Percentiles rank a stretch among this genome's conserved stretches.
Evolutionary conservation across 176 grass and related monocot genomes (phyloP).

Genomic region (Lolium multiflorum): DNA sequence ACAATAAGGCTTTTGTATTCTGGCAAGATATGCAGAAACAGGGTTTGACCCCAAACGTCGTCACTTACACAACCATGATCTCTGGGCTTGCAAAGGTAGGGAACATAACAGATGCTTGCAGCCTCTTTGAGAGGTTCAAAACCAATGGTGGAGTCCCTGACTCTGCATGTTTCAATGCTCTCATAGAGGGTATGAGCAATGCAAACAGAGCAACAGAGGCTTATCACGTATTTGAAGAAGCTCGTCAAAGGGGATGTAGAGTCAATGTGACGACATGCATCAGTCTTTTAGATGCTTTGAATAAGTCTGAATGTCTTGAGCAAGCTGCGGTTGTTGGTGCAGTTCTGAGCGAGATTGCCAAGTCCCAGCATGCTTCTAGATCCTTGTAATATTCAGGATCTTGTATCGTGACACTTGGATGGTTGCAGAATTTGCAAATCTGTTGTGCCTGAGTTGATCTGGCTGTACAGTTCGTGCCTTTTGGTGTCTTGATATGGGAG

Average conservation of each 20-base stretch:
- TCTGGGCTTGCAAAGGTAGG: constrained; percentile 83
- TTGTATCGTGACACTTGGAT: not conserved
- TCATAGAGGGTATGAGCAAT: constrained; percentile 99
- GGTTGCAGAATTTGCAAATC: not conserved
- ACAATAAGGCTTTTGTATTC: constrained; percentile 95
- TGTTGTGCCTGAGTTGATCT: constrained; percentile 1
- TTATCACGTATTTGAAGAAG: constrained; percentile 88
- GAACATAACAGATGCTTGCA: constrained; percentile 78
- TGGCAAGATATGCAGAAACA: constrained; percentile 98
- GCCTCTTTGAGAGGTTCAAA: constrained; percentile 87
- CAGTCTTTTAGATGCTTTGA: constrained; percentile 88
- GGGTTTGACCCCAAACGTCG: constrained; percentile 73
- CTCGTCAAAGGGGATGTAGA: constrained; percentile 71
- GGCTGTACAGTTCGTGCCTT: constrained; percentile 25
- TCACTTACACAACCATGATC: constrained; percentile 98
- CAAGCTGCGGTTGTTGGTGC: constrained; percentile 90
- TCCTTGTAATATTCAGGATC: constrained; percentile 57
- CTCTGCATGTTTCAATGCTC: constrained; percentile 77
- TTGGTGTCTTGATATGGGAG: not conserved
- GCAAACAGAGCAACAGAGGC: constrained; percentile 79
- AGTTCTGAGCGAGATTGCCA: constrained; percentile 95
- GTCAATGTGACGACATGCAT: constrained; percentile 86
- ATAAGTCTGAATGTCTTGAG: constrained; percentile 83
- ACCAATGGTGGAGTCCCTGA: constrained; percentile 79
- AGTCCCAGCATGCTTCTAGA: constrained; percentile 84